phyloP scores from a whole-genome alignment of 2,329 filamentous ascomycete genomes.

The Penicillium fuscoglaucum region DNA sequence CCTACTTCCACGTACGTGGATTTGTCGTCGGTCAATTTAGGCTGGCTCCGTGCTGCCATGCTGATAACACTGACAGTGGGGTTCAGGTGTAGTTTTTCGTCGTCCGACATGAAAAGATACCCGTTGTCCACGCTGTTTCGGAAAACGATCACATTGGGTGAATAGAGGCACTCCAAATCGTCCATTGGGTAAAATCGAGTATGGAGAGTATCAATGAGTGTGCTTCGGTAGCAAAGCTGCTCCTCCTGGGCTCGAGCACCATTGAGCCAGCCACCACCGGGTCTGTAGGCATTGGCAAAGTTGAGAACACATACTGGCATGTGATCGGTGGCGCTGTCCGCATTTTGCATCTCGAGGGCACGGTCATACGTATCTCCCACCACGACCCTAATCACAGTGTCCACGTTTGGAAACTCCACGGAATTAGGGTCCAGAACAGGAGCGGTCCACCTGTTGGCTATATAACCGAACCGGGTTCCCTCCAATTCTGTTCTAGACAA shows the following conservation, averaged over 20 bases:
- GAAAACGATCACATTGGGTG: slow-evolving; percentile 61
- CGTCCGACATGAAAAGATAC: slow-evolving; percentile 46
- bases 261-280: slow-evolving; percentile 65
- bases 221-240: slow-evolving; percentile 64
- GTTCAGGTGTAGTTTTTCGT: not conserved
- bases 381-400: slow-evolving; percentile 51
- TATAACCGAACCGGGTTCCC: not conserved
- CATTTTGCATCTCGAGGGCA: slow-evolving; percentile 46
- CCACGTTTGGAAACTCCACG: slow-evolving; percentile 43
- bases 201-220: slow-evolving; percentile 43
- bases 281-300: slow-evolving; percentile 58
- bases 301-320: slow-evolving; percentile 62
- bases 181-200: slow-evolving; percentile 55
- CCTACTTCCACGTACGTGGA: slow-evolving; percentile 42
- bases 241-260: slow-evolving; percentile 69
- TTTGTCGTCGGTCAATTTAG: slow-evolving; percentile 29
- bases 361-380: slow-evolving; percentile 61
- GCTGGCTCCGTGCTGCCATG: slow-evolving; percentile 57
- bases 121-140: slow-evolving; percentile 51
- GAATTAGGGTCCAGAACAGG: slow-evolving; percentile 42
- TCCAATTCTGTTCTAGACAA: not conserved
- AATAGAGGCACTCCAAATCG: slow-evolving; percentile 57
- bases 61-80: slow-evolving; percentile 57
- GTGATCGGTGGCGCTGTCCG: slow-evolving; percentile 16
- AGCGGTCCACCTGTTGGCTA: not conserved